phyloP scores from a whole-genome alignment of 169 alveolate genomes.

The Theileria annulata region DNA sequence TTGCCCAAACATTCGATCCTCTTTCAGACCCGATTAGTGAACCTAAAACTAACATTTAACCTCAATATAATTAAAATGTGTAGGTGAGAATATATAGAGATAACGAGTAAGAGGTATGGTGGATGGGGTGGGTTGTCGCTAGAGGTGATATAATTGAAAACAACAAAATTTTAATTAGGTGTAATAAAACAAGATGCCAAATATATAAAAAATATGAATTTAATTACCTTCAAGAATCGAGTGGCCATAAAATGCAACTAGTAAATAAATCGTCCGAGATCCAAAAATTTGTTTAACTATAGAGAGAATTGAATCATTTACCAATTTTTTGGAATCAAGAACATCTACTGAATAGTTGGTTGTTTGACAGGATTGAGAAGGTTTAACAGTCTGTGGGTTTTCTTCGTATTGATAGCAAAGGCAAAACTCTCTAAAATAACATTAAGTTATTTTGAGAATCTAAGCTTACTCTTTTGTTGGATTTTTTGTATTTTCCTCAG shows the following conservation, averaged over 20 bases:
- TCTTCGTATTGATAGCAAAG: not conserved
- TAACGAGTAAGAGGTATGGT: too few relatives aligned
- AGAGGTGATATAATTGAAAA: not conserved
- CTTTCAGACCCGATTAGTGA: constrained; percentile 46
- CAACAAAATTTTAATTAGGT: not conserved
- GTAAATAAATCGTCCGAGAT: constrained; percentile 52
- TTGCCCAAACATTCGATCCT: constrained; percentile 58
- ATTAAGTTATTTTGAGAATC: not conserved
- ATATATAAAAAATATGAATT: not conserved
- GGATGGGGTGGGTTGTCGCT: not conserved
- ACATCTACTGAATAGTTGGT: not conserved
- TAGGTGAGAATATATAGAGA: not conserved
- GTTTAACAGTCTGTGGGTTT: not conserved
- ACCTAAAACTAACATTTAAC: constrained; percentile 23
- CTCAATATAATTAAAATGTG: not conserved
- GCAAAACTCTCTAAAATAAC: not conserved
- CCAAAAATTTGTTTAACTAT: constrained; percentile 43
- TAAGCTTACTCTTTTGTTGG: constrained; percentile 1
- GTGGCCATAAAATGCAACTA: constrained; percentile 57
- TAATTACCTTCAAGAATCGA: constrained; percentile 59
- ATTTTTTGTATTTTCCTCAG: constrained; percentile 13
- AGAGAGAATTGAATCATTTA: not conserved
- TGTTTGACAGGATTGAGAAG: not conserved
- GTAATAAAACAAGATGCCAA: not conserved
- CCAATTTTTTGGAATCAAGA: not conserved